Base-by-base conservation (phyloP, 495 filamentous ascomycete genomes). In the Neurospora sp. region DNA sequence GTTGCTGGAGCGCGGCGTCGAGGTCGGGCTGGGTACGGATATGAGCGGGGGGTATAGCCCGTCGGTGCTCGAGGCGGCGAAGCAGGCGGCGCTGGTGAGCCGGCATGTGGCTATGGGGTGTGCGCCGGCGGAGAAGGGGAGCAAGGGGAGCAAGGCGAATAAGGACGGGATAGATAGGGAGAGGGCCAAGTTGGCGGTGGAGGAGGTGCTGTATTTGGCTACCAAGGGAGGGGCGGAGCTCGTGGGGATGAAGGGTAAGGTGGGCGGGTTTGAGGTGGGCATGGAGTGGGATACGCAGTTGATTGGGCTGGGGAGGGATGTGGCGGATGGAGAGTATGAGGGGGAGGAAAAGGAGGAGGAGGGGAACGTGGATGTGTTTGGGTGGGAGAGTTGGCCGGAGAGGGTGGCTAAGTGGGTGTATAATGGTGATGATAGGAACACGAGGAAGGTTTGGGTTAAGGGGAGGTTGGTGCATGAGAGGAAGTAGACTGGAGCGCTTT, bases 251-350 rank as follows among this genome's bases (percentile, higher is more conserved):
- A 86, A 84, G 31, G 85, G 84, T 8, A 88, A 84, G 74, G 86
- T 97, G 27, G 94, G 94, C 5, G 88, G 82, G 9, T 97, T 97
- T 82, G 92, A 91, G 74, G 87, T 90, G 1, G 94, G 93, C n/a
- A 95, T 89, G 92, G 87, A 92, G 76, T 97, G 90, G 89, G 94
- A 97, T 87, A 93, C 92, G 76, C 91, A 96, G 83, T 82, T 96
- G 76, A 84, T 97, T 48, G 83, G 86, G n/a, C 78, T 94, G 31
- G 87, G 83, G 12, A 59, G 73, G 5, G 88, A 86, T 4, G 77
- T 73, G 72, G 79, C 74, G 69, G 76, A 83, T 5, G 85, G 79
- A 3, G 84, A 79, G 38, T 62, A 62, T 16, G 54, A 35, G 8
- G 71, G 73, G 5, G 76, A 81, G 12, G 78, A 77, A 59, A 76